Evolutionary conservation across 2,329 filamentous ascomycete species (phyloP), one percentile per base, ranked within the genome.

Genomic region (Nemania sp.): DNA sequence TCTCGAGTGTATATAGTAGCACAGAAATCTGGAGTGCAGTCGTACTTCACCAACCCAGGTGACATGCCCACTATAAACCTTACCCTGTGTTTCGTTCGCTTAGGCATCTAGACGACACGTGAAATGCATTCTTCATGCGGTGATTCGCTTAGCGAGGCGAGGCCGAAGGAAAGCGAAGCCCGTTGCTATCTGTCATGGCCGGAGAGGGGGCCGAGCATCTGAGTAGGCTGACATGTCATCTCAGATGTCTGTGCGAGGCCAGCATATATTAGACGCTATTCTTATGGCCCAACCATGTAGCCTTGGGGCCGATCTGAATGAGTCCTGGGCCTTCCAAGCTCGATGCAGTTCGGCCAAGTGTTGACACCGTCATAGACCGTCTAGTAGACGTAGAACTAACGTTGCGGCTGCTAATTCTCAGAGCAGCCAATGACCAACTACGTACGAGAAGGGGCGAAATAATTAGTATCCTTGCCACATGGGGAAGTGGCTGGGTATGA

Each of bases 11-110:
- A 42, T 42, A 47, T 48, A 60, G 62, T 46, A 58, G 66, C 66
- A 70, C 67, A 71, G 65, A 48, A 68, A 68, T 68, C 68, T 67
- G 70, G 70, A 70, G 70, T 72, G 69, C 70, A 72, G 65, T 65
- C 53, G 52, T 59, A 58, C 58, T 60, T 63, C 54, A 39, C 35
- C 53, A 60, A 58, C 64, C 65, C 69, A 71, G 61, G 65, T 71
- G 69, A 71, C 68, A 68, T 60, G 67, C 59, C 53, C 59, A 70
- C 65, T 68, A 68, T 71, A 69, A 67, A 67, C 67, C 59, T 57
- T 58, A 62, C 60, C 55, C 56, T 66, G 62, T 63, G 49, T 67
- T 67, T 68, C 67, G 64, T 64, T 72, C 70, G 70, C 70, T 71
- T 72, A 71, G 68, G 69, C 66, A 65, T 63, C 64, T 67, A 65